A percentile compares a stretch with the other conserved stretches of the same genome.
Evolutionary conservation across 805 yeast genomes (phyloP).

Genomic region (Kuraishia hungarica): DNA sequence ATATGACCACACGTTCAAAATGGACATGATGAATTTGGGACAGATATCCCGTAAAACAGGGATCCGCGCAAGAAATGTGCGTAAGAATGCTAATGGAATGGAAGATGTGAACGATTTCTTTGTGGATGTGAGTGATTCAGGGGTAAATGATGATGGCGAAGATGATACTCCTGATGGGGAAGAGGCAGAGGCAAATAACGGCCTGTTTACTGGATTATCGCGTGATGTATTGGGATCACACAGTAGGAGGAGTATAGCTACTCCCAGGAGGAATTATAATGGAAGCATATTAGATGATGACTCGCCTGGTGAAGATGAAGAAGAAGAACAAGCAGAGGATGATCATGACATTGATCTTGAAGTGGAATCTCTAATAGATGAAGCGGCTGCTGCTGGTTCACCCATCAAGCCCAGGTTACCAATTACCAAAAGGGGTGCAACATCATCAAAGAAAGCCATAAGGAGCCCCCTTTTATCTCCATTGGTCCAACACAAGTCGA

Average conservation of each 20-base stretch:
- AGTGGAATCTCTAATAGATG: background rate
- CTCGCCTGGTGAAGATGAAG: background rate
- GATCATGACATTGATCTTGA: background rate
- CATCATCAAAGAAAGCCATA: background rate
- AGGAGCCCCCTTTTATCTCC: conserved; percentile 1
- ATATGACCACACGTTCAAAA: conserved; percentile 5
- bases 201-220: background rate
- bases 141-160: background rate
- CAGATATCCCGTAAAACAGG: conserved; percentile 62
- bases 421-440: background rate
- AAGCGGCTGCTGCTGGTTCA: background rate
- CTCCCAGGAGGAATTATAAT: background rate
- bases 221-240: background rate
- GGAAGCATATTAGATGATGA: background rate
- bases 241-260: background rate
- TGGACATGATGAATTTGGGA: conserved; percentile 43
- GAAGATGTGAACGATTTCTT: conserved; percentile 68
- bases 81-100: conserved; percentile 51
- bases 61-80: conserved; percentile 36
- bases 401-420: background rate
- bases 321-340: background rate
- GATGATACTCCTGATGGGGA: too few species aligned
- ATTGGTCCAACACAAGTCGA: conserved; percentile 1
- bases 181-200: background rate
- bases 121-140: conserved; percentile 33